A percentile compares a stretch with the other conserved stretches of the same genome.
phyloP scores from a whole-genome alignment of 2,329 filamentous ascomycete species.

The Laburnicola sp. region DNA sequence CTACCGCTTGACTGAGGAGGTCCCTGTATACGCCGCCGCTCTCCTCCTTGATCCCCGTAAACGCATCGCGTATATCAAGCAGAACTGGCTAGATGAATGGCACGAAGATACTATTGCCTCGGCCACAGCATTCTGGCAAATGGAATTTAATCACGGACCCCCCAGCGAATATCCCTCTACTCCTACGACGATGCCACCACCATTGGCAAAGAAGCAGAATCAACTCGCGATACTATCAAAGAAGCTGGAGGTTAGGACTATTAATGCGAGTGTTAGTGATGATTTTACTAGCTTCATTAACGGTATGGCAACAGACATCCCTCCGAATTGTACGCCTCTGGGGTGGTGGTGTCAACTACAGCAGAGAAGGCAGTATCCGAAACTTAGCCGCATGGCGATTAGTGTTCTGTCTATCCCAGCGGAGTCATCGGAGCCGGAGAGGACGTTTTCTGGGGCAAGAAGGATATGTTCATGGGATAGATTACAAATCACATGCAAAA shows the following conservation, averaged over 20 bases:
- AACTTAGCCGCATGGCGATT: conserved; percentile 8
- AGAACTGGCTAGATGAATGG: conserved; percentile 6
- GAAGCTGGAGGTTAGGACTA: not conserved
- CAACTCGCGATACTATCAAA: not conserved
- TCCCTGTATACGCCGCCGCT: conserved; percentile 9
- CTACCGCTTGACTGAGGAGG: conserved; percentile 5
- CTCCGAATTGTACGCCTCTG: not conserved
- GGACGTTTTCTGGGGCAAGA: conserved; percentile 7
- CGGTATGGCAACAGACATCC: not conserved
- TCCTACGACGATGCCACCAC: not conserved
- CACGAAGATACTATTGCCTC: not conserved
- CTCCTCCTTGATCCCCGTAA: conserved; percentile 9
- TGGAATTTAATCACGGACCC: not conserved
- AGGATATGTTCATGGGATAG: conserved; percentile 9
- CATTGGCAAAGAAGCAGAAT: not conserved
- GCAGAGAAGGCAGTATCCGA: conserved; percentile 1
- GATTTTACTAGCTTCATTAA: conserved; percentile 2
- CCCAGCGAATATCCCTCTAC: not conserved
- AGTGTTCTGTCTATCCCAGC: conserved; percentile 8
- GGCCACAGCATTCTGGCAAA: not conserved
- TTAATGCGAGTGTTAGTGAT: not conserved
- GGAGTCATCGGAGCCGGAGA: conserved; percentile 10
- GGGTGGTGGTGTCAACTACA: conserved; percentile 6
- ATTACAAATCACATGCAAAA: not conserved
- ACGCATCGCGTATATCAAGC: conserved; percentile 1